phyloP scores from a whole-genome alignment of 2,329 filamentous ascomycete species.

The Neofusicoccum kwambonambiense region DNA sequence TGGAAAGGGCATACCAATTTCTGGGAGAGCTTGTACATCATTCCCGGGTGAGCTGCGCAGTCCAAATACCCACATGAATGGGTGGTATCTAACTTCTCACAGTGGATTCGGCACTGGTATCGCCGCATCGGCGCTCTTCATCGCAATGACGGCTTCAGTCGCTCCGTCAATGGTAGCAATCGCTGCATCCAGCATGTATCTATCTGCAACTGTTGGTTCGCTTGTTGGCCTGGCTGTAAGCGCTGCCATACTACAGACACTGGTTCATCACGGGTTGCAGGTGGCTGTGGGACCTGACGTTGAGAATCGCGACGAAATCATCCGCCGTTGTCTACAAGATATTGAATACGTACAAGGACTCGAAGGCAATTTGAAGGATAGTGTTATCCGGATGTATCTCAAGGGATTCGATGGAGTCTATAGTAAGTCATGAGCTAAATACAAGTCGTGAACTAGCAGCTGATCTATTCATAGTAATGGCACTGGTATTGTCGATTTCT shows the following conservation, averaged over 20 bases:
- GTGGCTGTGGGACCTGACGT: neutral
- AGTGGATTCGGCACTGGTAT: slow-evolving; percentile 30
- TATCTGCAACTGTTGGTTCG: slow-evolving; percentile 22
- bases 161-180: slow-evolving; percentile 25
- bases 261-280: slow-evolving; percentile 23
- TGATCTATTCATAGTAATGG: neutral
- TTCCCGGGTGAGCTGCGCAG: slow-evolving; percentile 20
- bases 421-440: neutral
- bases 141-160: slow-evolving; percentile 27
- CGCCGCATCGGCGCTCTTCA: slow-evolving; percentile 28
- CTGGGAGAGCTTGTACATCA: slow-evolving; percentile 29
- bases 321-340: neutral
- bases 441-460: neutral
- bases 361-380: neutral
- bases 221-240: slow-evolving; percentile 27
- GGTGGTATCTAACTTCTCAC: too few species aligned
- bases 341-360: neutral
- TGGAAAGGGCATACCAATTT: slow-evolving; percentile 31
- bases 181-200: slow-evolving; percentile 26
- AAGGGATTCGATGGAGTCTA: neutral
- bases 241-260: slow-evolving; percentile 26
- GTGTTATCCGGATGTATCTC: neutral
- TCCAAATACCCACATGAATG: too few species aligned
- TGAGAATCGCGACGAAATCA: neutral
- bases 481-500: neutral